phyloP scores from a whole-genome alignment of 495 filamentous ascomycete genomes.

The Xylaria curta region DNA sequence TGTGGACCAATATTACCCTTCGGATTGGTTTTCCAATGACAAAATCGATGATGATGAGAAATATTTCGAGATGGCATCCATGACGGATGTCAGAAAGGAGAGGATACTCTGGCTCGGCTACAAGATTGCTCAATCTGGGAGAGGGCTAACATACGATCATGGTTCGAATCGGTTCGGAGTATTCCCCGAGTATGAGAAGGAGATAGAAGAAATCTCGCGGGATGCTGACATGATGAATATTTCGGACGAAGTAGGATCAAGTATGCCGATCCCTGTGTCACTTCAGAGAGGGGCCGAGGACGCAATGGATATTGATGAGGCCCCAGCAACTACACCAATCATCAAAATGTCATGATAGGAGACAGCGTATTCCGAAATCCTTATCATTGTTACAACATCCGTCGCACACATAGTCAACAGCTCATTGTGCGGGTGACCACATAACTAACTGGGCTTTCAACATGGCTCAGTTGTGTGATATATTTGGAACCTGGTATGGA shows the following conservation, averaged over 20 bases:
- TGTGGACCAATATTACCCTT: constrained; percentile 71
- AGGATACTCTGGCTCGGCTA: constrained; percentile 77
- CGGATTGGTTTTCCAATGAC: constrained; percentile 70
- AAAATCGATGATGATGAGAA: constrained; percentile 80
- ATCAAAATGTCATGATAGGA: constrained; percentile 27
- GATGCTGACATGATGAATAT: constrained; percentile 31
- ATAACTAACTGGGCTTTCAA: background rate
- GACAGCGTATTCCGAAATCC: background rate
- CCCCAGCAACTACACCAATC: constrained; percentile 27
- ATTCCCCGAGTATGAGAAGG: constrained; percentile 30
- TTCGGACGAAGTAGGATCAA: constrained; percentile 24
- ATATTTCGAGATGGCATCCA: constrained; percentile 70
- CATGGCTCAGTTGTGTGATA: background rate
- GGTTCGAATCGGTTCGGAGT: constrained; percentile 43
- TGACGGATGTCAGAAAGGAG: constrained; percentile 68
- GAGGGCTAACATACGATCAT: constrained; percentile 47
- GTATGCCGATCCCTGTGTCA: background rate
- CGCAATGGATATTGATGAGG: constrained; percentile 38
- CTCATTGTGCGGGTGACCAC: background rate
- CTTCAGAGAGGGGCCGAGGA: constrained; percentile 21
- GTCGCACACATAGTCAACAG: background rate
- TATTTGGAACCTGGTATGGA: background rate
- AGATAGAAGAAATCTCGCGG: constrained; percentile 31
- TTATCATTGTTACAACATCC: background rate
- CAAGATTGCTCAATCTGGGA: constrained; percentile 55